Conservation (phyloP, 2,329 filamentous ascomycete species). For the Teratosphaeria epicoccoides region DNA sequence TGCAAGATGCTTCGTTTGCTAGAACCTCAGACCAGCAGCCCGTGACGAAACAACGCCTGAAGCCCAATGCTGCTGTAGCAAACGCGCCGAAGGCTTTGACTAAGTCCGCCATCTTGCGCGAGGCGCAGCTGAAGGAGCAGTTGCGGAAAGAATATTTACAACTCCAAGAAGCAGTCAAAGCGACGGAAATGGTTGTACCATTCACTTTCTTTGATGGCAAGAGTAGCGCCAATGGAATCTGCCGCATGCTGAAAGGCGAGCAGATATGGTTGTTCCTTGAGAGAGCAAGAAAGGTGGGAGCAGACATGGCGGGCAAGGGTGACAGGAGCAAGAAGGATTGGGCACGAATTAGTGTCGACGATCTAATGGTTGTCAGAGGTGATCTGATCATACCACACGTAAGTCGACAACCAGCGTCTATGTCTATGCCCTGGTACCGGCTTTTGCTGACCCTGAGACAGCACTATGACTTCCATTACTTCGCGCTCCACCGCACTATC, state of each 20-base stretch:
- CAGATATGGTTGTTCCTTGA: constrained; percentile 89
- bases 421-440: background rate
- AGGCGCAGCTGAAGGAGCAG: constrained; percentile 65
- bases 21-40: constrained; percentile 10
- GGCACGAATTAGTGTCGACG: constrained; percentile 89
- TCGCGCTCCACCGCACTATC: constrained; percentile 76
- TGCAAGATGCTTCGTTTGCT: constrained; percentile 3
- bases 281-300: constrained; percentile 79
- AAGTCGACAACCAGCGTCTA: constrained; percentile 31
- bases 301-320: constrained; percentile 62
- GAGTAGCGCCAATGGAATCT: constrained; percentile 73
- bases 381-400: constrained; percentile 92
- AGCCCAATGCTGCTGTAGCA: constrained; percentile 50
- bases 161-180: constrained; percentile 77
- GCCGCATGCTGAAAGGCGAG: constrained; percentile 86
- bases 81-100: constrained; percentile 64
- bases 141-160: constrained; percentile 69
- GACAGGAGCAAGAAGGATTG: constrained; percentile 64
- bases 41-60: constrained; percentile 41
- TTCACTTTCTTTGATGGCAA: constrained; percentile 97
- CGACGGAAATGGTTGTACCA: constrained; percentile 78
- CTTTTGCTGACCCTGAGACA: constrained; percentile 31
- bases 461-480: constrained; percentile 97
- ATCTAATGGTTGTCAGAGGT: constrained; percentile 83
- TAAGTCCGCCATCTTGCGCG: constrained; percentile 64